Evolutionary conservation across 768 basidiomycete genomes (phyloP).

Genomic region (Collybia mongolica): DNA sequence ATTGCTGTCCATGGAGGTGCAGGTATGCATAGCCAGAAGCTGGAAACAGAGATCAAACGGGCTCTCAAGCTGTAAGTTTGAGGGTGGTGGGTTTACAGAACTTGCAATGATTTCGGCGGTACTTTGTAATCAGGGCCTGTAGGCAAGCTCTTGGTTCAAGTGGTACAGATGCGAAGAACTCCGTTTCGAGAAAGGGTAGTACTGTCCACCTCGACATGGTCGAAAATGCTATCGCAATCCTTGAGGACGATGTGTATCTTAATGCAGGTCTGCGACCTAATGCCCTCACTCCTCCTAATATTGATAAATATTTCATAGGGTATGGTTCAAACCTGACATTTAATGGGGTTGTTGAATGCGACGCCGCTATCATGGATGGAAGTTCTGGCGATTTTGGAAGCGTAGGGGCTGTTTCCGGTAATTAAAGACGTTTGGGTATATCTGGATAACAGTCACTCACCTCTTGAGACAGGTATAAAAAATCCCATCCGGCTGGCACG

Average conservation of each 20-base stretch:
- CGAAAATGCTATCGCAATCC: conserved; percentile 48
- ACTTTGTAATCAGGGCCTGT: too few species aligned
- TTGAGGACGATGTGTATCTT: conserved; percentile 67
- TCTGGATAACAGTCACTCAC: background rate
- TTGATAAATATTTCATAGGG: conserved; percentile 34
- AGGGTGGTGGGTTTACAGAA: background rate
- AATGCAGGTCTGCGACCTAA: conserved; percentile 64
- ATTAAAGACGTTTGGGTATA: background rate
- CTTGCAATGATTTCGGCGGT: too few species aligned
- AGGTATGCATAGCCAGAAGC: conserved; percentile 51
- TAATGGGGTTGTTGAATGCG: conserved; percentile 78
- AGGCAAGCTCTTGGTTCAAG: too few species aligned
- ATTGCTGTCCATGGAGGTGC: conserved; percentile 80
- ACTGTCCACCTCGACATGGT: conserved; percentile 42
- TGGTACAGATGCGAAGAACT: background rate
- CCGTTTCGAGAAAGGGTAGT: background rate
- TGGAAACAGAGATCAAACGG: conserved; percentile 52
- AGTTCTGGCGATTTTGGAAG: conserved; percentile 53
- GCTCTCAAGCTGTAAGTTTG: conserved; percentile 52
- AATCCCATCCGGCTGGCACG: conserved; percentile 69
- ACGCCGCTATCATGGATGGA: conserved; percentile 70
- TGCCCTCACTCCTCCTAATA: background rate
- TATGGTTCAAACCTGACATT: conserved; percentile 78
- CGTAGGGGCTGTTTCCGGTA: conserved; percentile 73
- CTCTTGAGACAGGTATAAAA: conserved; percentile 48